Evolutionary conservation across 495 filamentous ascomycete genomes (phyloP).

Genomic region (Aspergillus kassunensis): DNA sequence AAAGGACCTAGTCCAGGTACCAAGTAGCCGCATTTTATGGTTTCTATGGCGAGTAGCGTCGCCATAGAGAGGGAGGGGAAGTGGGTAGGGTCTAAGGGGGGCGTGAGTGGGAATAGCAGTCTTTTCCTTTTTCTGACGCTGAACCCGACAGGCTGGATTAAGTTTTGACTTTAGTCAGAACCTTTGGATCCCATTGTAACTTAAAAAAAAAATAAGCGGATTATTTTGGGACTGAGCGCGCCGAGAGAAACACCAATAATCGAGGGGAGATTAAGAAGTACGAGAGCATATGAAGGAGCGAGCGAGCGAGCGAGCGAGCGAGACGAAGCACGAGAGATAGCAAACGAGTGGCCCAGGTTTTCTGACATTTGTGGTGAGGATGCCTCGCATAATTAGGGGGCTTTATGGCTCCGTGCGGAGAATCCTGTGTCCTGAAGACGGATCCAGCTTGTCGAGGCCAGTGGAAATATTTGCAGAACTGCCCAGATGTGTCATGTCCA

Average conservation of each 20-base stretch:
- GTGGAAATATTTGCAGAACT: neutral
- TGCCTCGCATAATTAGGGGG: slow-evolving; percentile 6
- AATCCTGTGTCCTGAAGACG: neutral
- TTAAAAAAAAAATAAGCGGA: slow-evolving; percentile 10
- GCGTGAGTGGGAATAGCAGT: too few relatives aligned
- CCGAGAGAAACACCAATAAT: too few relatives aligned
- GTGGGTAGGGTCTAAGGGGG: slow-evolving; percentile 7
- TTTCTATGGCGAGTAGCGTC: neutral
- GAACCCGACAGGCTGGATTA: slow-evolving; percentile 45
- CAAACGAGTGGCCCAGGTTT: too few relatives aligned
- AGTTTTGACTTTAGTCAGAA: slow-evolving; percentile 40
- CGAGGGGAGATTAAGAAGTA: too few relatives aligned
- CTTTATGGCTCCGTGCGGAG: neutral
- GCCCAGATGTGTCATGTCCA: slow-evolving; percentile 11
- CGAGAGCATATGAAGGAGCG: too few relatives aligned
- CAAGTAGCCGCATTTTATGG: slow-evolving; percentile 9
- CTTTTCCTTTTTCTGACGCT: slow-evolving; percentile 18
- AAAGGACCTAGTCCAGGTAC: neutral
- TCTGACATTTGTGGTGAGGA: neutral
- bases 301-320: too few relatives aligned
- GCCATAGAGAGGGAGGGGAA: slow-evolving; percentile 11
- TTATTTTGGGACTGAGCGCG: too few relatives aligned
- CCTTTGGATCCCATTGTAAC: slow-evolving; percentile 21
- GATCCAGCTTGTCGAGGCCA: slow-evolving; percentile 3
- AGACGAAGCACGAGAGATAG: too few relatives aligned